Percentiles rank a stretch among this genome's conserved stretches.
phyloP scores from a whole-genome alignment of 192 early-diverging fungal species.

The Dissophora globulifera region DNA sequence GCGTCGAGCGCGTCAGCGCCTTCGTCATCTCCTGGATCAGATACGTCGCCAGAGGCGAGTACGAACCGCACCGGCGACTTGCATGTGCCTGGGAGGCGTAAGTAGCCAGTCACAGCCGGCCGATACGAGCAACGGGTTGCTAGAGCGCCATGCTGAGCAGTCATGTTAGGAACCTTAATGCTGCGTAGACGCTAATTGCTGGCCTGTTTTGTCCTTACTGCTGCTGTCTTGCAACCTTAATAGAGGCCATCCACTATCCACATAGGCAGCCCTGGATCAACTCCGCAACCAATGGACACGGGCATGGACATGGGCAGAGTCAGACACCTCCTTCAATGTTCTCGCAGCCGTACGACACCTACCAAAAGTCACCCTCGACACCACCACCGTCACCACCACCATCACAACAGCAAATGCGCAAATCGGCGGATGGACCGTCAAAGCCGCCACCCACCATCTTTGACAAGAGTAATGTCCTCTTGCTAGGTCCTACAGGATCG shows the following conservation, averaged over 20 bases:
- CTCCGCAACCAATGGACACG: slow-evolving; percentile 32
- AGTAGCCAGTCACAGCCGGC: not conserved
- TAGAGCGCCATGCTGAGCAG: not conserved
- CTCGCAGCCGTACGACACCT: slow-evolving; percentile 49
- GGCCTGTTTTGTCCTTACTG: too few species aligned
- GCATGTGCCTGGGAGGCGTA: slow-evolving; percentile 47
- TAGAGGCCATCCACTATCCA: slow-evolving; percentile 53
- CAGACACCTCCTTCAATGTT: slow-evolving; percentile 45
- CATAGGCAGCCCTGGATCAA: slow-evolving; percentile 53
- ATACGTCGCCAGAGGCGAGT: not conserved
- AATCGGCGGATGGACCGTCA: slow-evolving; percentile 2
- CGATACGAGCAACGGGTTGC: not conserved
- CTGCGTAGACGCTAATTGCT: not conserved
- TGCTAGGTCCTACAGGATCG: slow-evolving; percentile 88
- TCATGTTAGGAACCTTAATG: slow-evolving; percentile 48
- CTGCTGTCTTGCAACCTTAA: too few species aligned
- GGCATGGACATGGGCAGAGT: slow-evolving; percentile 16
- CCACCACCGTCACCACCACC: slow-evolving; percentile 21
- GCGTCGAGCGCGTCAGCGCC: slow-evolving; percentile 6
- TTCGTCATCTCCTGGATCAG: slow-evolving; percentile 4
- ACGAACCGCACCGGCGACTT: not conserved
- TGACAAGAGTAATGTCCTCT: slow-evolving; percentile 91
- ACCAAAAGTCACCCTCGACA: slow-evolving; percentile 27
- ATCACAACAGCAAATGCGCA: slow-evolving; percentile 18
- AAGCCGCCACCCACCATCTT: slow-evolving; percentile 63